These are phyloP conservation scores for Termitomyces sp. DNA, from an alignment of 768 basidiomycete species.

Conservation along the genomic window DNA sequence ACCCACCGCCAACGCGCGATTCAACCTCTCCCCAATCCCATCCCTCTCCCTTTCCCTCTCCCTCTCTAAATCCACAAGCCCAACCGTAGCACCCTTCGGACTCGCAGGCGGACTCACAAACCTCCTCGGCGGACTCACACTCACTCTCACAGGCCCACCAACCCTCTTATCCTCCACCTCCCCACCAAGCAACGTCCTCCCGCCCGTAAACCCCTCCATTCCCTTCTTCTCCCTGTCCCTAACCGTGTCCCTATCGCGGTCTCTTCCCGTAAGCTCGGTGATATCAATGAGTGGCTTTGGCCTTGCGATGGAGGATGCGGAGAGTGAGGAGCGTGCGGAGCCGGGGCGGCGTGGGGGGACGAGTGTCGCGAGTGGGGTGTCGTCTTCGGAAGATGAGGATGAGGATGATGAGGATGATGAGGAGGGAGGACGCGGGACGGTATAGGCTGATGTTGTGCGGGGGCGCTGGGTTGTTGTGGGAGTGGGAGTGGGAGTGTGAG, in stretches of 20 bases:
- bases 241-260: background rate
- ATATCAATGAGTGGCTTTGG: slow-evolving; percentile 51
- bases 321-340: slow-evolving; percentile 32
- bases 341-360: slow-evolving; percentile 62
- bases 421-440: too few relatives aligned
- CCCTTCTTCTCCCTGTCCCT: slow-evolving; percentile 15
- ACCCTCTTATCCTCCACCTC: too few relatives aligned
- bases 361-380: slow-evolving; percentile 60
- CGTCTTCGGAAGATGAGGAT: slow-evolving; percentile 31
- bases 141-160: slow-evolving; percentile 13
- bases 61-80: slow-evolving; percentile 3
- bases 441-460: background rate
- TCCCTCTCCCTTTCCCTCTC: slow-evolving; percentile 22
- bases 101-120: slow-evolving; percentile 31
- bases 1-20: slow-evolving; percentile 22
- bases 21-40: slow-evolving; percentile 35
- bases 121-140: slow-evolving; percentile 24
- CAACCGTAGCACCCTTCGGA: slow-evolving; percentile 20
- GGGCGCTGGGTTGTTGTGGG: background rate
- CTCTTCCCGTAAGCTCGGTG: slow-evolving; percentile 28
- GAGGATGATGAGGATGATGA: slow-evolving; percentile 14
- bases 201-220: slow-evolving; percentile 32
- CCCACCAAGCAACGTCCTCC: slow-evolving; percentile 20
- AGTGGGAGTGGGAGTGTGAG: background rate
- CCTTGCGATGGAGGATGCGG: slow-evolving; percentile 16